Conservation (phyloP, 208 protist species). For the Leishmania tarentolae region DNA sequence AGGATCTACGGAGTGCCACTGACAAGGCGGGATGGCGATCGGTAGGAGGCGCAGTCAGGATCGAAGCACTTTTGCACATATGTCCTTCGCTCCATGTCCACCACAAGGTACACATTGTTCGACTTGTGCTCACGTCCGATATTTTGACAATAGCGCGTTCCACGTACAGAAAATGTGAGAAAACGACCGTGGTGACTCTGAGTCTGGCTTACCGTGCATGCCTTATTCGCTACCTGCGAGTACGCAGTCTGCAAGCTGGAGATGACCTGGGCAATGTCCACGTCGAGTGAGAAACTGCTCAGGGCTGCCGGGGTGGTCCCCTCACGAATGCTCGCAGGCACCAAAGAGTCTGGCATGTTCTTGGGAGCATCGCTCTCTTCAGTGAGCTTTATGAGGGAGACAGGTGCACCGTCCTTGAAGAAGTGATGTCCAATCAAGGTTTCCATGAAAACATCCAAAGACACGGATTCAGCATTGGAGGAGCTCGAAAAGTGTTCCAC, state of each 20-base stretch:
- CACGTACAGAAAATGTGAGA: slow-evolving; percentile 46
- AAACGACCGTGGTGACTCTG: slow-evolving; percentile 28
- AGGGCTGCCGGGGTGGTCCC: background rate
- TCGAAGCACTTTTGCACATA: slow-evolving; percentile 88
- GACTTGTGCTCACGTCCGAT: slow-evolving; percentile 76
- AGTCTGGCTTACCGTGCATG: slow-evolving; percentile 35
- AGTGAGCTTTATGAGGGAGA: slow-evolving; percentile 1
- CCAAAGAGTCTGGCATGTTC: background rate
- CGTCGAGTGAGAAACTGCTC: background rate
- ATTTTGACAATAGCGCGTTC: slow-evolving; percentile 76
- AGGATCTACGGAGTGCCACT: background rate
- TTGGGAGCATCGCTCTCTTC: background rate
- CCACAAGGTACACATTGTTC: slow-evolving; percentile 79
- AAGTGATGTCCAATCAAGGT: slow-evolving; percentile 2
- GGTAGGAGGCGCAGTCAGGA: slow-evolving; percentile 70
- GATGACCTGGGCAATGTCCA: slow-evolving; percentile 3
- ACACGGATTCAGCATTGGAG: background rate
- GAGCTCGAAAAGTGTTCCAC: background rate
- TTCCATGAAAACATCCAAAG: background rate
- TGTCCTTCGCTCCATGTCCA: slow-evolving; percentile 39
- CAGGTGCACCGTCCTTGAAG: background rate
- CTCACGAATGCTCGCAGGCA: background rate
- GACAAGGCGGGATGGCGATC: slow-evolving; percentile 23
- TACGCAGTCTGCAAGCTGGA: slow-evolving; percentile 31
- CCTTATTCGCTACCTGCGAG: slow-evolving; percentile 17